These are phyloP conservation scores for Debaryomyces tyrocola DNA, from an alignment of 805 yeast species.

Conservation along the genomic window DNA sequence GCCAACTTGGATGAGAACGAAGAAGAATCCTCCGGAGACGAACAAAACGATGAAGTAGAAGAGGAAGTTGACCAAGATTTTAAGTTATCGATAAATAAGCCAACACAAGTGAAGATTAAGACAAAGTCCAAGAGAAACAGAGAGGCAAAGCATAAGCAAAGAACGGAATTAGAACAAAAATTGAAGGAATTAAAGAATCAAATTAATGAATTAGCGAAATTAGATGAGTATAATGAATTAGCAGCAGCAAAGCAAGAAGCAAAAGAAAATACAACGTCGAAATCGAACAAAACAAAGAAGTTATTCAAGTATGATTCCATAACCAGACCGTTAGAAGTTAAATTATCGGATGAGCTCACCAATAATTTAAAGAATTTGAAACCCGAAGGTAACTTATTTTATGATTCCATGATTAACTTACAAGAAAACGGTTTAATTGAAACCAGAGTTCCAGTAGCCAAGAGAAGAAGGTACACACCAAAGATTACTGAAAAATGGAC, in stretches of 20 bases:
- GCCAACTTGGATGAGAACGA: conserved; percentile 61
- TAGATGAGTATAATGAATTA: conserved; percentile 23
- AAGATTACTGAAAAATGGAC: conserved; percentile 91
- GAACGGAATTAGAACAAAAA: conserved; percentile 53
- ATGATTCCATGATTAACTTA: conserved; percentile 76
- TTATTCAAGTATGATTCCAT: conserved; percentile 44
- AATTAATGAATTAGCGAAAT: conserved; percentile 56
- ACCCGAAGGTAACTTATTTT: conserved; percentile 86
- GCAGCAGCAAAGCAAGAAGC: conserved; percentile 20
- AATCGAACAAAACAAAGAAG: conserved; percentile 30
- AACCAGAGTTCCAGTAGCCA: conserved; percentile 69
- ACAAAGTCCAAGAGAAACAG: conserved; percentile 76
- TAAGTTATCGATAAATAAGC: conserved; percentile 68
- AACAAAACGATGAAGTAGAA: conserved; percentile 32
- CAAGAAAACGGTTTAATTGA: conserved; percentile 89
- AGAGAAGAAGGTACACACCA: conserved; percentile 64
- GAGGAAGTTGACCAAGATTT: conserved; percentile 31
- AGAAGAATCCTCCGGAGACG: conserved; percentile 41
- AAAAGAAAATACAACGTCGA: conserved; percentile 15
- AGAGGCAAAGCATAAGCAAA: conserved; percentile 61
- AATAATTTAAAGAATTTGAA: conserved; percentile 80
- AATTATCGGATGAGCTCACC: conserved; percentile 83
- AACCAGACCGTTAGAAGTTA: conserved; percentile 62
- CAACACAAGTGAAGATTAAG: conserved; percentile 67
- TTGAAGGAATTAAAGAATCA: conserved; percentile 59